Evolutionary conservation across 495 filamentous ascomycete species (phyloP).

Genomic region (Tetracladium setigerum): DNA sequence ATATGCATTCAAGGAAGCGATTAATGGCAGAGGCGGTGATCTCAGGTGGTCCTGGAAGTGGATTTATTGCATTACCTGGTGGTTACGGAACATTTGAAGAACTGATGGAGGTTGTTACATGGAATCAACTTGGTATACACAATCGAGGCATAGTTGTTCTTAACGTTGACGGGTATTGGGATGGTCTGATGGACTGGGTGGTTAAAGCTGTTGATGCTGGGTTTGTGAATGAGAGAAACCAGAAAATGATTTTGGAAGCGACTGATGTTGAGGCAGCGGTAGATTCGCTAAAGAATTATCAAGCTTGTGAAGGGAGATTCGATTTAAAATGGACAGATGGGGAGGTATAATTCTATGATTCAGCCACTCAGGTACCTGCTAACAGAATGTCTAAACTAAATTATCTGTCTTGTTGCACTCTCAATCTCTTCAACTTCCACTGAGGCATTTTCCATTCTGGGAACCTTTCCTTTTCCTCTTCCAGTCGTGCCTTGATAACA

Average conservation of each 20-base stretch:
- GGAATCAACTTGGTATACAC: slow-evolving; percentile 95
- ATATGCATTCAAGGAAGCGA: slow-evolving; percentile 90
- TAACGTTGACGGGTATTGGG: slow-evolving; percentile 82
- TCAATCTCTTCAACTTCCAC: not conserved
- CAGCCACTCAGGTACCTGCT: not conserved
- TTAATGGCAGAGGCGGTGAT: slow-evolving; percentile 83
- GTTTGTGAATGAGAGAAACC: slow-evolving; percentile 61
- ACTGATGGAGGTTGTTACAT: slow-evolving; percentile 87
- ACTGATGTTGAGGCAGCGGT: slow-evolving; percentile 61
- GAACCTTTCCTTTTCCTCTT: not conserved
- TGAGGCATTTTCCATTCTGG: not conserved
- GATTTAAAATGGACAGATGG: slow-evolving; percentile 68
- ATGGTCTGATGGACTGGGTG: slow-evolving; percentile 76
- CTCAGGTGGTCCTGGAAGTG: slow-evolving; percentile 67
- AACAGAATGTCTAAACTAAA: not conserved
- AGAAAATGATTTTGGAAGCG: slow-evolving; percentile 69
- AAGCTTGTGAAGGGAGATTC: slow-evolving; percentile 59
- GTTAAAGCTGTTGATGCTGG: slow-evolving; percentile 63
- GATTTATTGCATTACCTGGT: slow-evolving; percentile 81
- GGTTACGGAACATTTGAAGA: slow-evolving; percentile 93
- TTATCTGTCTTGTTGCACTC: not conserved
- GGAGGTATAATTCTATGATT: not conserved
- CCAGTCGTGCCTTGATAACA: no score
- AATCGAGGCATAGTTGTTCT: slow-evolving; percentile 64
- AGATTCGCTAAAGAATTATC: slow-evolving; percentile 61